Evolutionary conservation across 2,329 filamentous ascomycete species (phyloP).

Genomic region (Cladosporium austrohemisphaericum): DNA sequence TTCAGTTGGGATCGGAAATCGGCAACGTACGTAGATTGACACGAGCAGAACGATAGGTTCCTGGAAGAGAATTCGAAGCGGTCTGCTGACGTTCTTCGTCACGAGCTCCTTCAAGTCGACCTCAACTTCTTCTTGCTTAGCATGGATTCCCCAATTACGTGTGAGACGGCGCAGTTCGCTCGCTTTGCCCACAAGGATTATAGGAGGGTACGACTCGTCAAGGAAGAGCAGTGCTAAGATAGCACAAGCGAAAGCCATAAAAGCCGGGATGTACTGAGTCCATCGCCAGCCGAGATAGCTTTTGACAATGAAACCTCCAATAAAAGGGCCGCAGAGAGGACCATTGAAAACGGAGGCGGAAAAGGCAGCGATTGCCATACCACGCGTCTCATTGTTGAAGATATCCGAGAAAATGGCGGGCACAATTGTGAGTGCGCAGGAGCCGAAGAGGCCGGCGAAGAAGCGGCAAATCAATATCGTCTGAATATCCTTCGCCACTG

Average conservation of each 20-base stretch:
- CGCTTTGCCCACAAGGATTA: slow-evolving; percentile 56
- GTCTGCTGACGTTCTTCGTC: slow-evolving; percentile 37
- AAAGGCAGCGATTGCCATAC: slow-evolving; percentile 36
- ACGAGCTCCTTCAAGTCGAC: slow-evolving; percentile 35
- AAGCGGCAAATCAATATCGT: slow-evolving; percentile 38
- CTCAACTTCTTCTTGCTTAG: slow-evolving; percentile 42
- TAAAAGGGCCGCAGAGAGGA: slow-evolving; percentile 32
- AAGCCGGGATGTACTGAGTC: slow-evolving; percentile 47
- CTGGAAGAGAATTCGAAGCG: slow-evolving; percentile 47
- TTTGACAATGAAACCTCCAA: slow-evolving; percentile 33
- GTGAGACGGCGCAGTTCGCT: slow-evolving; percentile 52
- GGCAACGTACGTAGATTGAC: slow-evolving; percentile 36
- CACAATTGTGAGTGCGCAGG: slow-evolving; percentile 44
- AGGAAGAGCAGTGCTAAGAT: slow-evolving; percentile 51
- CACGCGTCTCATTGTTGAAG: slow-evolving; percentile 28
- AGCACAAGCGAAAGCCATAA: slow-evolving; percentile 55
- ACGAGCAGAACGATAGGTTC: slow-evolving; percentile 49
- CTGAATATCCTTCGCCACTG: slow-evolving; percentile 37
- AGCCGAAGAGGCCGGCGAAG: slow-evolving; percentile 36
- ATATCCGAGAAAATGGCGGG: slow-evolving; percentile 46
- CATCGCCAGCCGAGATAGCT: slow-evolving; percentile 48
- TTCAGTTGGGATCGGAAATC: slow-evolving; percentile 36
- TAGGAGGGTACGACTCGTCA: slow-evolving; percentile 56
- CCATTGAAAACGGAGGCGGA: slow-evolving; percentile 34
- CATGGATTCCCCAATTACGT: slow-evolving; percentile 60